Percentiles rank a stretch among this genome's conserved stretches.
These are phyloP conservation scores for Penicillium canescens DNA, from an alignment of 495 filamentous ascomycete species.

Conservation along the genomic window DNA sequence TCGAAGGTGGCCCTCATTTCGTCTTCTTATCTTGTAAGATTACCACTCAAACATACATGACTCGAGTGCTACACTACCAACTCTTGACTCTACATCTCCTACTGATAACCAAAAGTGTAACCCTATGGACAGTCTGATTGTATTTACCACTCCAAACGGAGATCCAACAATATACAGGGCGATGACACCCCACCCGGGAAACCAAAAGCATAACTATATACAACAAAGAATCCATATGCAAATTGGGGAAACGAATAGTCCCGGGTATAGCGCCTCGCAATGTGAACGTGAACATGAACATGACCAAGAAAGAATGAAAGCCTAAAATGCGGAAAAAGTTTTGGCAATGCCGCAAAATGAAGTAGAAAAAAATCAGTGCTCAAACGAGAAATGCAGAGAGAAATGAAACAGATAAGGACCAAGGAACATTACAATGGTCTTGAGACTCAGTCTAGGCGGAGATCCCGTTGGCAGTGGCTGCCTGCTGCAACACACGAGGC, in stretches of 20 bases:
- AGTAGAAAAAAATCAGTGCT: slow-evolving; percentile 1
- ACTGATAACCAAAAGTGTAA: background rate
- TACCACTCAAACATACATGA: too few relatives aligned
- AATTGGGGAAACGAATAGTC: slow-evolving; percentile 16
- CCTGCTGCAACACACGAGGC: slow-evolving; percentile 45
- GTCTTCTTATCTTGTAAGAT: too few relatives aligned
- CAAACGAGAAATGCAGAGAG: slow-evolving; percentile 5
- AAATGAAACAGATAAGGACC: background rate
- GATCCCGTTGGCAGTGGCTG: slow-evolving; percentile 31
- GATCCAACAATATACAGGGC: slow-evolving; percentile 4
- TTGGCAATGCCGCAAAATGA: slow-evolving; percentile 4
- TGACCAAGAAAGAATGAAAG: slow-evolving; percentile 4
- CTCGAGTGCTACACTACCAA: too few relatives aligned
- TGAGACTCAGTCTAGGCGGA: background rate
- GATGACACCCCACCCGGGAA: slow-evolving; percentile 21
- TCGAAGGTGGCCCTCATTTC: too few relatives aligned
- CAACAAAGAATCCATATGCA: slow-evolving; percentile 11
- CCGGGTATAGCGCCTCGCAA: slow-evolving; percentile 45
- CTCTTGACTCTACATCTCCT: too few relatives aligned
- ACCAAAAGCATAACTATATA: slow-evolving; percentile 13
- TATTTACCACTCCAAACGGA: slow-evolving; percentile 11
- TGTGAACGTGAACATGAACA: slow-evolving; percentile 10
- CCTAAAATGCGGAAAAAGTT: slow-evolving; percentile 9
- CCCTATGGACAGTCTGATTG: slow-evolving; percentile 12
- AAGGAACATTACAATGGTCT: background rate